Evolutionary conservation across 2,329 filamentous ascomycete genomes (phyloP), one percentile per base, ranked within the genome.

Genomic region (Capronia coronata): DNA sequence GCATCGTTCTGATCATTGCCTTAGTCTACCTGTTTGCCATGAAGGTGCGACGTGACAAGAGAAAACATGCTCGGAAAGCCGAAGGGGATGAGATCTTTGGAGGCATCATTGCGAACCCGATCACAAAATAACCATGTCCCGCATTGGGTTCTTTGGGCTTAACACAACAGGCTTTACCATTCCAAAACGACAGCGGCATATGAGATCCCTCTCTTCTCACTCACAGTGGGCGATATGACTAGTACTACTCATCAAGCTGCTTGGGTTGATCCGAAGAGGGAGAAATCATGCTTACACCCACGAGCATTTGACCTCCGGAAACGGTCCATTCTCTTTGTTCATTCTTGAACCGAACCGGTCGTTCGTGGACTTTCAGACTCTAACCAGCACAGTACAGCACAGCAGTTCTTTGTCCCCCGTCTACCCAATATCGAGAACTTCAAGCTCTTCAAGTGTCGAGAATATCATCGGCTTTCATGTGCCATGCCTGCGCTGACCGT

Each of bases 71-170:
- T 35, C 44, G 38, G 11, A 51, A 40, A 39, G 41, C 51, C n/a
- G 48, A 54, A 27, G 39, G 48, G 25, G 51, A 54, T 25, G 42
- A 51, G 13, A 46, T 56, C 23, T 56, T 56, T 32, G 49, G 43
- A 4, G 32, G 19, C 11, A 37, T 46, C 34, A 52, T 52, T 32
- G 21, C 35, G 25, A 52, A 52, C 29, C 42, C 52, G 11, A 41
- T 55, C 35, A 49, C 30, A 14, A 49, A 21, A 43, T 43, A 47
- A 44, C 8, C 23, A 9, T 18, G 13, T 27, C 25, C 6, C 10
- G 25, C 25, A n/a, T 22, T 16, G n/a, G 19, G 5, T 22, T 5
- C 27, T 16, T 46, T 38, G 19, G 18, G 9, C 4, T 18, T 37
- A n/a, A n/a, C n/a, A n/a, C 34, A 37, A 19, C 34, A 37, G 34